Evolutionary conservation across 352 stramenopile species (phyloP), one percentile per base, ranked within the genome.

Genomic region (Phytophthora capsici): DNA sequence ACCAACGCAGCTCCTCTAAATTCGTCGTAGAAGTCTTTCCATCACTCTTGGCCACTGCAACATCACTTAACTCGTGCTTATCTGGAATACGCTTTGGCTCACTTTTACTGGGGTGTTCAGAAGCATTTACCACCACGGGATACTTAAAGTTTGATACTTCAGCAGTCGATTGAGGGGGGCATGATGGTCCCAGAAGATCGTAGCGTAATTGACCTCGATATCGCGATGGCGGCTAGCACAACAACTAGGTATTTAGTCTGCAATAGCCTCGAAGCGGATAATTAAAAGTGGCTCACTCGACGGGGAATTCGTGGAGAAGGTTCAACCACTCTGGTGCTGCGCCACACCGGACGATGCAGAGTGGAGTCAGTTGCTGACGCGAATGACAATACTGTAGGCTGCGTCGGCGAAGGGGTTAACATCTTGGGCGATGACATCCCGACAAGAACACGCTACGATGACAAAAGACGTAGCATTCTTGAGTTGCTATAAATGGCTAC

Each of bases 1-100:
- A 78, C 86, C 86, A 94, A 50, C 82, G 74, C 47, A 93, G 58
- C 49, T 93, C 84, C 12, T 91, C 84, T 4, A 79, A 34, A 54
- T 90, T 91, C 13, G 56, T 78, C 47, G 62, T 46, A n/a, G 20
- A 12, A 14, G 34, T 56, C 16, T 46, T 70, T 19, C 4, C 14
- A 65, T 23, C 36, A 45, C 19, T 34, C 28, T 34, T 34, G 28
- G 9, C 23, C 8, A 7, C 8, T 51, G 38, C 9, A 57, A 43
- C 14, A 23, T 66, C 46, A 25, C 22, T n/a, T 48, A 40, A 19
- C 17, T 9, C 10, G 22, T 32, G 28, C 26, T 58, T 32, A 10
- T 0, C 17, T 2, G 43, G 7, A 25, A 19, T 43, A 19, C 28
- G n/a, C 28, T 28, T 17, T 10, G 28, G 28, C 17, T 54, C 32